These are phyloP conservation scores for Trichopus zeylanicus DNA, from an alignment of 116 monocot genomes.

Conservation along the genomic window DNA sequence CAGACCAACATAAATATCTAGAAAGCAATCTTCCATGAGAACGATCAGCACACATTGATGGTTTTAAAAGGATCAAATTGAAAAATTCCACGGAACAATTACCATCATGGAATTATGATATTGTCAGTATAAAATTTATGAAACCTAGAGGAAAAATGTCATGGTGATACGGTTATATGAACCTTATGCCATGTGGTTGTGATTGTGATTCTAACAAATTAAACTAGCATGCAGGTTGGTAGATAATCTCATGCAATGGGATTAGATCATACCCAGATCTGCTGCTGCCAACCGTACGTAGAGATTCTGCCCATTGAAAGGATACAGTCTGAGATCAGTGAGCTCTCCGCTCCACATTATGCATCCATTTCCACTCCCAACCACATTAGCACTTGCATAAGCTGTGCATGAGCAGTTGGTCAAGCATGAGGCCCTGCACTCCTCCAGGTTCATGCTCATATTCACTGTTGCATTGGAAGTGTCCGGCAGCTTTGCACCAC, in stretches of 20 bases:
- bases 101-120: not conserved
- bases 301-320: not conserved
- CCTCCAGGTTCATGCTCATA: not conserved
- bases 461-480: not conserved
- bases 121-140: too few species aligned
- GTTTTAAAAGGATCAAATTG: too few species aligned
- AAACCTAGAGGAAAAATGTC: too few species aligned
- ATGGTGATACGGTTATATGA: too few species aligned
- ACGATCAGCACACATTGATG: too few species aligned
- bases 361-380: not conserved
- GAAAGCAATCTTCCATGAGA: too few species aligned
- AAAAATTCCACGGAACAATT: too few species aligned
- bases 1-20: too few species aligned
- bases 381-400: not conserved
- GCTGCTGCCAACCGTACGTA: conserved; percentile 1
- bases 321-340: not conserved
- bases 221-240: too few species aligned
- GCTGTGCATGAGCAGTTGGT: conserved; percentile 8
- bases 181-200: too few species aligned
- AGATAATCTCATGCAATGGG: too few species aligned
- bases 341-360: not conserved
- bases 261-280: conserved; percentile 2
- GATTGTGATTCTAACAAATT: too few species aligned
- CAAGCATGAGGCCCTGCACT: conserved; percentile 2
- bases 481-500: conserved; percentile 5